Conservation (phyloP, 1,284 basidiomycete genomes). For the Ceratobasidium sp. region DNA sequence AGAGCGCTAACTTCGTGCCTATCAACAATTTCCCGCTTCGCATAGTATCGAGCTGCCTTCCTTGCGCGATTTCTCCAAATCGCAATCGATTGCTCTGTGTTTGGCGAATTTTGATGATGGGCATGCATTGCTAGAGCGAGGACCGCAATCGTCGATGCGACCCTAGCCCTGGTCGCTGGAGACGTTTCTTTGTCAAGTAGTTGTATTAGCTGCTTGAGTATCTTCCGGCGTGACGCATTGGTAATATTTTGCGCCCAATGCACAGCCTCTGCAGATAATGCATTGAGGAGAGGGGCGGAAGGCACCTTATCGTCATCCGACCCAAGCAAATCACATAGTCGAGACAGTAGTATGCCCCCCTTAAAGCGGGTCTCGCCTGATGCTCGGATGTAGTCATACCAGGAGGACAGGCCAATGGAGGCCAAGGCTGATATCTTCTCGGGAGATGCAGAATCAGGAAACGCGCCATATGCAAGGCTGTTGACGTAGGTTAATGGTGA, state of each 20-base stretch:
- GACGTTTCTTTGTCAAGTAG: too few relatives aligned
- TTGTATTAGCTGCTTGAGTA: too few relatives aligned
- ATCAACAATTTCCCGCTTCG: too few relatives aligned
- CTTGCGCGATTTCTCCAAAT: too few relatives aligned
- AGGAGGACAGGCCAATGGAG: neutral
- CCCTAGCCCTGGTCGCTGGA: too few relatives aligned
- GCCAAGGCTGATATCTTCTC: neutral
- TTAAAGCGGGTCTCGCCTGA: neutral
- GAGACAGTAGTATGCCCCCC: neutral
- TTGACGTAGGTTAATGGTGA: too few relatives aligned
- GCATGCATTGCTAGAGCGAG: too few relatives aligned
- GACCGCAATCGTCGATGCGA: too few relatives aligned
- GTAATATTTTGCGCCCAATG: conserved; percentile 11
- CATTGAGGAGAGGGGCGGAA: neutral
- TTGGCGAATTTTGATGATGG: too few relatives aligned
- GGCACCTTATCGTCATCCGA: neutral
- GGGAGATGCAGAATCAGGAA: neutral
- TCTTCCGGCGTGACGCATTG: too few relatives aligned
- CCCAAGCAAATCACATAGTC: neutral
- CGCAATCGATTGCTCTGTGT: too few relatives aligned
- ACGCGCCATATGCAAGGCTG: neutral
- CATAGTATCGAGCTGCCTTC: too few relatives aligned
- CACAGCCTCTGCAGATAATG: neutral
- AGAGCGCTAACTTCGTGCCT: neutral
- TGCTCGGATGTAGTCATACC: conserved; percentile 1